Conservation (phyloP, 2,329 filamentous ascomycete genomes). For the Piedraia hortae region DNA sequence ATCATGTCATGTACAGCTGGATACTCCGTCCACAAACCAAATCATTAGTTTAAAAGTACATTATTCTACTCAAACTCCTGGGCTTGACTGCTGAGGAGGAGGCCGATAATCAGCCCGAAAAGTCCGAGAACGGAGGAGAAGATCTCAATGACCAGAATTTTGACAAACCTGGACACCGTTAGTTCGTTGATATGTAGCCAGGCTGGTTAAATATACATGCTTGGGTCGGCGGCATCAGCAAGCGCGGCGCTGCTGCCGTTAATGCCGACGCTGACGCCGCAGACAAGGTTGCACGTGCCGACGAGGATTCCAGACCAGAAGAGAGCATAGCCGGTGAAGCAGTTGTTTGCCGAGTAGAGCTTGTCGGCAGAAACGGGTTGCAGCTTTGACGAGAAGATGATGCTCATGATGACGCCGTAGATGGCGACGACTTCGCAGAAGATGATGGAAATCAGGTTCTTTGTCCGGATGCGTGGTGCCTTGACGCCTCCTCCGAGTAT, state of each 20-base stretch:
- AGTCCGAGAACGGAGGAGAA: slow-evolving; percentile 94
- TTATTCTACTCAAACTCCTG: too few species aligned
- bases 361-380: slow-evolving; percentile 33
- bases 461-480: slow-evolving; percentile 89
- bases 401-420: slow-evolving; percentile 99
- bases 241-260: slow-evolving; percentile 91
- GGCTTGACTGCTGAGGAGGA: slow-evolving; percentile 72
- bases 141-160: slow-evolving; percentile 96
- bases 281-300: slow-evolving; percentile 83
- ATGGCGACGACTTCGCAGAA: slow-evolving; percentile 99
- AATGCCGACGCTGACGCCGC: slow-evolving; percentile 88
- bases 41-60: too few species aligned
- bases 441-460: slow-evolving; percentile 98
- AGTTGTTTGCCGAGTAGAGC: slow-evolving; percentile 47
- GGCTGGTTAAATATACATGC: slow-evolving; percentile 34
- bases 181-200: slow-evolving; percentile 1
- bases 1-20: too few species aligned
- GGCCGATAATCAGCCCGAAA: slow-evolving; percentile 83
- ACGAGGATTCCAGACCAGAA: slow-evolving; percentile 94
- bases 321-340: slow-evolving; percentile 82
- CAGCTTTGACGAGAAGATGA: slow-evolving; percentile 85
- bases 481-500: slow-evolving; percentile 93
- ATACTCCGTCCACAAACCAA: too few species aligned
- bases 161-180: slow-evolving; percentile 47
- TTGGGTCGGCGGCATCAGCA: slow-evolving; percentile 78